phyloP scores from a whole-genome alignment of 1,284 basidiomycete species.

The Peniophora sp. region DNA sequence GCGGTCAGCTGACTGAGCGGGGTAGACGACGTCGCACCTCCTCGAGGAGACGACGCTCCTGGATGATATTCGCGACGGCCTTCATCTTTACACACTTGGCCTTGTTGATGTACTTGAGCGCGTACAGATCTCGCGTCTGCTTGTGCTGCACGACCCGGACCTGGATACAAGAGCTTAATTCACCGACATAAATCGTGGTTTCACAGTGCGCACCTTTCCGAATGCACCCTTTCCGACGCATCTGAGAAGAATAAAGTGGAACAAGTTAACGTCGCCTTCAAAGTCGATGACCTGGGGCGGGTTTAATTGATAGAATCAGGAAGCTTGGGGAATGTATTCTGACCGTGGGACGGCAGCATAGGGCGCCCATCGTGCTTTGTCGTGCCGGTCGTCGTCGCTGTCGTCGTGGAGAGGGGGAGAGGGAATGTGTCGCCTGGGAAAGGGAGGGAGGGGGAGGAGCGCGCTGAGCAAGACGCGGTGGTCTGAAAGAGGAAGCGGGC shows the following conservation, averaged over 20 bases:
- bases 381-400: too few species aligned
- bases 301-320: slow-evolving; percentile 4
- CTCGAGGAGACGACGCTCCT: slow-evolving; percentile 87
- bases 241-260: slow-evolving; percentile 91
- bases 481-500: not conserved
- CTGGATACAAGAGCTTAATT: slow-evolving; percentile 33
- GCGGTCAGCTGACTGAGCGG: not conserved
- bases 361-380: slow-evolving; percentile 57
- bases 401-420: slow-evolving; percentile 5
- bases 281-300: slow-evolving; percentile 85
- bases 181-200: not conserved
- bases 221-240: slow-evolving; percentile 98
- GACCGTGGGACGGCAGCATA: slow-evolving; percentile 79
- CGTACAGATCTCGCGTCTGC: slow-evolving; percentile 90
- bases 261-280: slow-evolving; percentile 94
- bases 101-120: slow-evolving; percentile 99
- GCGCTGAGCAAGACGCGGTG: slow-evolving; percentile 10
- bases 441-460: slow-evolving; percentile 9
- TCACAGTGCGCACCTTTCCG: slow-evolving; percentile 77
- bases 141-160: slow-evolving; percentile 99
- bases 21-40: slow-evolving; percentile 62
- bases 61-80: slow-evolving; percentile 94
- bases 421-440: slow-evolving; percentile 5
- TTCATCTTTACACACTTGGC: slow-evolving; percentile 97
- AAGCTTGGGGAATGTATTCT: slow-evolving; percentile 3